Evolutionary conservation across 352 stramenopile species (phyloP), one percentile per base, ranked within the genome.

Genomic region (Phytopythium montanum): DNA sequence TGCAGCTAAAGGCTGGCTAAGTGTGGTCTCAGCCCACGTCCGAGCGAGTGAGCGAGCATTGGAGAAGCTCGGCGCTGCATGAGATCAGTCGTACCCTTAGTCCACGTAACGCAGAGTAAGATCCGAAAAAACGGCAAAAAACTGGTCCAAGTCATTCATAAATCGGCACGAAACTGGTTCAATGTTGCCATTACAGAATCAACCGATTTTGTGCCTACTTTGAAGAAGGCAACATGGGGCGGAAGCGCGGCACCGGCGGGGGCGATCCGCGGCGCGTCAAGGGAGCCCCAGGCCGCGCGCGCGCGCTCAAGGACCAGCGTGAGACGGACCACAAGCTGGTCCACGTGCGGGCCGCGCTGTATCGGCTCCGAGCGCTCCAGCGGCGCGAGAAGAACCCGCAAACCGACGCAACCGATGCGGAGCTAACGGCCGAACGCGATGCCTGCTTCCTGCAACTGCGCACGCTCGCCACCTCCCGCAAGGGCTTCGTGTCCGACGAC

Each of bases 401-500:
- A 13, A 5, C 13, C 19, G 48, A 28, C 9, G 14, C 16, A 34
- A 38, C 12, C 26, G 29, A 56, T 21, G 18, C 13, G 12, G 49
- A 18, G 29, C 49, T 55, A 29, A 21, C 5, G 21, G 58, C 59
- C 39, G 66, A 72, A 14, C 51, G 55, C 8, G 68, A 85, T 55
- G 57, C 50, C 23, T 69, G 54, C 31, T 90, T 91, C 61, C 41
- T 67, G 28, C 65, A 86, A 54, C 65, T 94, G 12, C 80, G 82
- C n/a, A 69, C 67, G 33, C 69, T 94, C 26, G 85, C 85, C 33
- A 65, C 89, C 31, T 68, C 71, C 18, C 73, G 74, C 10, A 66
- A 69, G 39, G 85, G 85, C 14, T 64, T 94, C 19, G 69, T 87
- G 51, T 77, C 71, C 25, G 64, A 81, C 54, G 72, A 79, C n/a